Conservation (phyloP, 164 flowering plant species). For the Piper longum region DNA sequence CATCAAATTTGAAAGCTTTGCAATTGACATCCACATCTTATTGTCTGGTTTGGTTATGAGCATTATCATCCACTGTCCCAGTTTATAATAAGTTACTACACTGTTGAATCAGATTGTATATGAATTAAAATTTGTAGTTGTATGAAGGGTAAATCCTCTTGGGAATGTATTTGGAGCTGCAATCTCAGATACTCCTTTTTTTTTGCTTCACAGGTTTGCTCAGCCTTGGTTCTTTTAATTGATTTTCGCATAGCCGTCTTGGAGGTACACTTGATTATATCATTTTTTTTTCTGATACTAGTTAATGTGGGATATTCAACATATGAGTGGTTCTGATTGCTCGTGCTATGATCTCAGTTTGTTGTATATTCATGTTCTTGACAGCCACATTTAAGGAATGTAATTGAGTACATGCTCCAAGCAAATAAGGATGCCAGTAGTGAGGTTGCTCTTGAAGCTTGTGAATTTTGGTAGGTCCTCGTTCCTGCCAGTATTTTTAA, state of each 20-base stretch:
- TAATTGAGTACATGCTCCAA: slow-evolving; percentile 86
- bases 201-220: slow-evolving; percentile 54
- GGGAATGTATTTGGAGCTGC: not conserved
- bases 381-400: slow-evolving; percentile 86
- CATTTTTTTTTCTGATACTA: not conserved
- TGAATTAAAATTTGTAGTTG: not conserved
- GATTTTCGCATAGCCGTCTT: slow-evolving; percentile 77
- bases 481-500: not conserved
- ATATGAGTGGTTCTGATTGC: not conserved
- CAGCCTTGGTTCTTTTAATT: slow-evolving; percentile 87
- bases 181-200: not conserved
- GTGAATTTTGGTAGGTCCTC: slow-evolving; percentile 83
- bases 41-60: not conserved
- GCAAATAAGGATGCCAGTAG: slow-evolving; percentile 85
- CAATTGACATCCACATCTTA: too few relatives aligned
- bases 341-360: not conserved
- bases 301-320: not conserved
- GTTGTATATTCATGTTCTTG: slow-evolving; percentile 4
- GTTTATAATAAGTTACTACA: not conserved
- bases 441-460: slow-evolving; percentile 95
- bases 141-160: not conserved
- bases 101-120: not conserved
- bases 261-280: slow-evolving; percentile 36
- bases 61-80: not conserved
- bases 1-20: too few relatives aligned